phyloP scores from a whole-genome alignment of 805 yeast genomes.

The Ogataea pini region DNA sequence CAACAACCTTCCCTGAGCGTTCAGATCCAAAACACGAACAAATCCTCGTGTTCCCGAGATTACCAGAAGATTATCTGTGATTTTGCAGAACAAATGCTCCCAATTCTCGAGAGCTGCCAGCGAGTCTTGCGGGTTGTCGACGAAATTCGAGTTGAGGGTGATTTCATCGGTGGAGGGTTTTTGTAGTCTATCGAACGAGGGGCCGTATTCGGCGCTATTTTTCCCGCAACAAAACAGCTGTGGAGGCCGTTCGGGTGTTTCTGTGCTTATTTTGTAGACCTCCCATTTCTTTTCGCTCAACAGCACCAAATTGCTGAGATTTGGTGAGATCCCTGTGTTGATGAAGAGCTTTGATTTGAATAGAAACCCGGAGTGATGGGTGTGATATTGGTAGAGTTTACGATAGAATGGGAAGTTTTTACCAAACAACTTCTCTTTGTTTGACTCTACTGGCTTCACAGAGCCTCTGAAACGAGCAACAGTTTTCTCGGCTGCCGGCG shows the following conservation, averaged over 20 bases:
- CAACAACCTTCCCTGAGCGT: conserved; percentile 57
- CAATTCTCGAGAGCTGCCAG: conserved; percentile 45
- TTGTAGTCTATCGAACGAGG: conserved; percentile 42
- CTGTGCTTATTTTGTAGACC: conserved; percentile 55
- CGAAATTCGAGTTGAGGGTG: conserved; percentile 31
- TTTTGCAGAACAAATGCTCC: conserved; percentile 60
- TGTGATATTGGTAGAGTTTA: conserved; percentile 53
- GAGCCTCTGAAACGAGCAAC: background rate
- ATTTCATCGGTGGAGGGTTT: conserved; percentile 25
- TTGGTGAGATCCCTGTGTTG: conserved; percentile 63
- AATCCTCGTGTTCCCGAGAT: conserved; percentile 75
- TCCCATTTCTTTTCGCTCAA: conserved; percentile 73
- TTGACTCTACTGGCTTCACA: conserved; percentile 12
- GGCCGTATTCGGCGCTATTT: conserved; percentile 68
- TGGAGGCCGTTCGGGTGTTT: conserved; percentile 50
- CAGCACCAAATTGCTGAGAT: conserved; percentile 63
- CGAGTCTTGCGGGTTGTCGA: conserved; percentile 29
- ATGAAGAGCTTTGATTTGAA: conserved; percentile 50
- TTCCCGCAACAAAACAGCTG: conserved; percentile 64
- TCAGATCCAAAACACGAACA: conserved; percentile 63
- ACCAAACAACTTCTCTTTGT: conserved; percentile 65
- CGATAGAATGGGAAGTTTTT: conserved; percentile 84
- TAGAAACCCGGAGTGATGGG: conserved; percentile 51
- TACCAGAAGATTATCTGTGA: conserved; percentile 60
- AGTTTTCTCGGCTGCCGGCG: conserved; percentile 25